phyloP scores from a whole-genome alignment of 2,329 filamentous ascomycete species.

The Gyromitra esculenta region DNA sequence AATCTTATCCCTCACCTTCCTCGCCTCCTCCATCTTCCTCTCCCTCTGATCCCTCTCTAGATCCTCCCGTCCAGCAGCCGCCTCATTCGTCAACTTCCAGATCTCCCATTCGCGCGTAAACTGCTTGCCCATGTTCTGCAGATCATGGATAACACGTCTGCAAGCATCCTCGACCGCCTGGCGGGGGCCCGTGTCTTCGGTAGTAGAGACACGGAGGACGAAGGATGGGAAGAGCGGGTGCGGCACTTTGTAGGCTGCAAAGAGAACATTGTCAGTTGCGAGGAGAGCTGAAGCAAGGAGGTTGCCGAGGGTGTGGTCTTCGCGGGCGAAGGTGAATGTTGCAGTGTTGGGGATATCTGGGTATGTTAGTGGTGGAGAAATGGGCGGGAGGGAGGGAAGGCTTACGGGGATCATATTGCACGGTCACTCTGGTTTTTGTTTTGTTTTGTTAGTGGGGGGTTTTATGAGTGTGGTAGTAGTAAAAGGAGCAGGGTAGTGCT shows the following conservation, averaged over 20 bases:
- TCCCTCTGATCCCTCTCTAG: constrained; percentile 15
- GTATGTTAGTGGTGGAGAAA: not conserved
- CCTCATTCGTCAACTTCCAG: constrained; percentile 63
- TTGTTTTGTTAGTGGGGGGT: not conserved
- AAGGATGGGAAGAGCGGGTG: constrained; percentile 65
- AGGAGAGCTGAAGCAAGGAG: constrained; percentile 85
- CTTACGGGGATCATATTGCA: constrained; percentile 40
- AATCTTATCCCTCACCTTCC: constrained; percentile 3
- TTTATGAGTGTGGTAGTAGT: not conserved
- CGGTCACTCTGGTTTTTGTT: constrained; percentile 16
- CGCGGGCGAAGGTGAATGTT: constrained; percentile 93
- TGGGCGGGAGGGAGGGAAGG: not conserved
- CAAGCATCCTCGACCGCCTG: constrained; percentile 84
- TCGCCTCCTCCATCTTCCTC: constrained; percentile 8
- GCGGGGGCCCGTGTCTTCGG: constrained; percentile 85
- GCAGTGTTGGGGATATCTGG: constrained; percentile 82
- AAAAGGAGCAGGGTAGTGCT: not conserved
- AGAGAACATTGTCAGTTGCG: constrained; percentile 81
- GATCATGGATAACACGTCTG: constrained; percentile 81
- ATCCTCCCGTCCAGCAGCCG: constrained; percentile 4
- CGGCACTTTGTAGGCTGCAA: constrained; percentile 83
- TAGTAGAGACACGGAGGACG: constrained; percentile 73
- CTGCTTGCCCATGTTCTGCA: constrained; percentile 80
- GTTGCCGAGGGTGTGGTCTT: constrained; percentile 95
- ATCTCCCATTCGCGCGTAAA: constrained; percentile 93